Base-by-base conservation (phyloP, 2,329 filamentous ascomycete genomes). In the Claviceps pusilla region DNA sequence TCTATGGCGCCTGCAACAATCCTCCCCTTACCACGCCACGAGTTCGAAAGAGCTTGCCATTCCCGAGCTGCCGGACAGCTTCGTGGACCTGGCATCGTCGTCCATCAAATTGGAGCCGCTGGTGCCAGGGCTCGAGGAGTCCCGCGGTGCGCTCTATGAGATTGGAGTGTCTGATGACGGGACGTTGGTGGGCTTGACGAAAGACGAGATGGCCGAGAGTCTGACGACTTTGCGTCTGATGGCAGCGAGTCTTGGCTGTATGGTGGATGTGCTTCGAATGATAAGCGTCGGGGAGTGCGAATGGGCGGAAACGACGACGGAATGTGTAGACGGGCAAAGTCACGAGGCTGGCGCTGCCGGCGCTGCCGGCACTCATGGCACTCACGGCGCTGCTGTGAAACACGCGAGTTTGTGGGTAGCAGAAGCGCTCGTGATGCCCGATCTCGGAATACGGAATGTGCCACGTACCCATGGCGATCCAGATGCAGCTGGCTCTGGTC, bases 81-180 rank as follows among this genome's bases (percentile, higher is more conserved):
- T 64, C n/a, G 65, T 72, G 28, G 72, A 76, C 53, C 64, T 77
- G 19, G 66, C 35, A 37, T 10, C 74, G 42, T 64, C 68, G 28
- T 70, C 75, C 7, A 66, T 76, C 51, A 72, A 74, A 56, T 71
- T 78, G 2, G 73, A 71, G 7, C 80, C 82, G 57, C 72, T 85
- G 45, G 73, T 89, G 7, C 82, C 90, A 2, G 89, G 93, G 0
- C 73, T 98, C 9, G 91, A 97, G 65, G 90, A 95, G 66, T 96
- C 89, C 16, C 85, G 88, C 60, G 93, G 93, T 5, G 93, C 93
- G 1, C 70, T 97, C 51, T 98, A 98, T 62, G 91, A 98, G 68
- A 95, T 98, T 66, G 93, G 93, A 0, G 89, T 98, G 10, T 86
- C 90, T 33, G 93, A 98, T 66, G 89, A 97, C 70, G 93, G 93